These are phyloP conservation scores for Talaromyces islandicus DNA, from an alignment of 2,329 filamentous ascomycete species.

Conservation along the genomic window DNA sequence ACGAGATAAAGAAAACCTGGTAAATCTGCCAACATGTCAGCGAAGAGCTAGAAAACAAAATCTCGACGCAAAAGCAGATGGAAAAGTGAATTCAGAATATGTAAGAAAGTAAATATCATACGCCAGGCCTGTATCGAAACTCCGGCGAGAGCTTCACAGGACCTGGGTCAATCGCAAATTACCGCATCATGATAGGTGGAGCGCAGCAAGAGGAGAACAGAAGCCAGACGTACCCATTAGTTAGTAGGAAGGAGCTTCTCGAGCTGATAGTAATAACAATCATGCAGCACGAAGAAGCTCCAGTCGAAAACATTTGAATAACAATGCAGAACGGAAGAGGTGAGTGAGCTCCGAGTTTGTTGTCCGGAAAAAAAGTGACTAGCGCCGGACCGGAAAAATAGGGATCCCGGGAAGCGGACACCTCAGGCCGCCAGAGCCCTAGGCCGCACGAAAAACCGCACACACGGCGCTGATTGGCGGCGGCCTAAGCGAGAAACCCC, in stretches of 20 bases:
- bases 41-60: background rate
- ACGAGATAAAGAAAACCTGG: background rate
- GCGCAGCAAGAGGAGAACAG: background rate
- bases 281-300: background rate
- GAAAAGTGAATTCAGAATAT: conserved; percentile 73
- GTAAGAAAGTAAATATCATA: conserved; percentile 95
- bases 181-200: conserved; percentile 67
- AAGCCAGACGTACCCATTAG: background rate
- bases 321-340: background rate
- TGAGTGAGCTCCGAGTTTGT: background rate
- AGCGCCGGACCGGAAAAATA: conserved; percentile 16
- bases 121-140: conserved; percentile 67
- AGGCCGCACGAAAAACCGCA: conserved; percentile 23
- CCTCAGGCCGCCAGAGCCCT: conserved; percentile 23
- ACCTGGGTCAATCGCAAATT: conserved; percentile 98
- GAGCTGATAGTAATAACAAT: background rate
- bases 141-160: conserved; percentile 87
- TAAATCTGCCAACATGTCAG: conserved; percentile 17
- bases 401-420: background rate
- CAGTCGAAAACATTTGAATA: background rate
- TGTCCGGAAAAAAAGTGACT: conserved; percentile 13
- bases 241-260: background rate
- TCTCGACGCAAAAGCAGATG: background rate
- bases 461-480: conserved; percentile 19
- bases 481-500: conserved; percentile 32